Conservation (phyloP, 78 protist genomes). For the Dictyostelium intermedium region DNA sequence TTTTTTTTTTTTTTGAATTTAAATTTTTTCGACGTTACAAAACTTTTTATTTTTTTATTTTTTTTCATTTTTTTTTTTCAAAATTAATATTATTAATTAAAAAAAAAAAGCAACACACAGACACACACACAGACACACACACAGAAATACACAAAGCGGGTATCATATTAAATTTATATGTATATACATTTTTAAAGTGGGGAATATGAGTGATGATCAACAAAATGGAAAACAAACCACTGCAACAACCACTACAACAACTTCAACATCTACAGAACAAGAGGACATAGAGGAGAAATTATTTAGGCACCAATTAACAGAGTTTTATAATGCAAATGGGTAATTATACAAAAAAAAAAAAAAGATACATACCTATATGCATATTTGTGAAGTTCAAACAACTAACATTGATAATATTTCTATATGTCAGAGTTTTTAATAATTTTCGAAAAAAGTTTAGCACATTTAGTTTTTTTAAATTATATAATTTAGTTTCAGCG, state of each 20-base stretch:
- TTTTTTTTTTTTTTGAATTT: too few species aligned
- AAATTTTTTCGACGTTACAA: too few species aligned
- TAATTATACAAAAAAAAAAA: not conserved
- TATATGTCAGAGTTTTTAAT: conserved; percentile 9
- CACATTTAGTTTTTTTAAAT: conserved; percentile 1
- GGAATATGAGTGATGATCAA: conserved; percentile 1
- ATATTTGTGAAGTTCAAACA: not conserved
- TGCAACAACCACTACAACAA: not conserved
- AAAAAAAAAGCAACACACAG: not conserved
- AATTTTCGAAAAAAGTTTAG: conserved; percentile 9
- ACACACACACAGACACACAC: not conserved
- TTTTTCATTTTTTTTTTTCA: not conserved
- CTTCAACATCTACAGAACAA: not conserved
- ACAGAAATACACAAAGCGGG: not conserved
- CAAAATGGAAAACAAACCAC: conserved; percentile 1
- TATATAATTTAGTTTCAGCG: not conserved
- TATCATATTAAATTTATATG: not conserved
- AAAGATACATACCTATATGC: too few species aligned
- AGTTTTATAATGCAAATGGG: conserved; percentile 25
- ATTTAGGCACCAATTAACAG: conserved; percentile 24
- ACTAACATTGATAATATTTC: not conserved
- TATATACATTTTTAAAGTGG: not conserved
- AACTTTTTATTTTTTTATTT: not conserved
- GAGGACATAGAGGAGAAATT: conserved; percentile 1
- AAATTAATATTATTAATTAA: not conserved